Evolutionary conservation across 2,329 filamentous ascomycete species (phyloP).

Genomic region (Beauveria sp.): DNA sequence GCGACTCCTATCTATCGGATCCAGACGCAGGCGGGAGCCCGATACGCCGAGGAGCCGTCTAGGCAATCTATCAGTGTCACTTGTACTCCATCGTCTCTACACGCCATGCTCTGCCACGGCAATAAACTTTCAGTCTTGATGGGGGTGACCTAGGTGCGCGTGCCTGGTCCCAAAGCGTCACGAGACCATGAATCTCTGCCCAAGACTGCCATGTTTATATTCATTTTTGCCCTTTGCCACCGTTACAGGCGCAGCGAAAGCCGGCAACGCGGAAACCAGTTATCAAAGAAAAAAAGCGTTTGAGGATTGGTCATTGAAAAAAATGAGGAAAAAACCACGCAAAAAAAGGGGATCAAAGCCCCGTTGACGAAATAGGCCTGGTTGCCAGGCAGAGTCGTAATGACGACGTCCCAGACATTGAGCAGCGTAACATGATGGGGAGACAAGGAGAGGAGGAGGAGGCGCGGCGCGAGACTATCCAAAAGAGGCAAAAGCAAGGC

Average conservation of each 20-base stretch:
- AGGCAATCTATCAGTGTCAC: too few species aligned
- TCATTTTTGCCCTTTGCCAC: background rate
- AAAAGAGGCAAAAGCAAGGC: slow-evolving; percentile 4
- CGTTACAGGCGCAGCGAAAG: background rate
- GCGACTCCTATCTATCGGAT: too few species aligned
- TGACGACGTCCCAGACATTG: background rate
- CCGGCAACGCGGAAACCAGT: background rate
- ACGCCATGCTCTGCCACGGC: too few species aligned
- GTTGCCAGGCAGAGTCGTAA: background rate
- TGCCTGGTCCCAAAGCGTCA: background rate
- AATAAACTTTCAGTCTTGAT: too few species aligned
- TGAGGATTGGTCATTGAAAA: too few species aligned
- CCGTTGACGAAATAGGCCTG: background rate
- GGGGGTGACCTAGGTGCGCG: too few species aligned
- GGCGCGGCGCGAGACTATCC: slow-evolving; percentile 1
- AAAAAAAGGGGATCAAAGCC: background rate
- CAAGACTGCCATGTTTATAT: background rate
- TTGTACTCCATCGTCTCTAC: too few species aligned
- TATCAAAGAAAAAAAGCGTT: too few species aligned
- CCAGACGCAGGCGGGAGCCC: too few species aligned
- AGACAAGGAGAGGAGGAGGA: background rate
- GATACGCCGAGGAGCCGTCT: too few species aligned
- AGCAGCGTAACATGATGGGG: background rate
- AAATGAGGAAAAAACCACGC: background rate
- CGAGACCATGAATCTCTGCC: background rate